These are phyloP conservation scores for Linnemannia hyalina DNA, from an alignment of 192 early-diverging fungal species.

Conservation along the genomic window DNA sequence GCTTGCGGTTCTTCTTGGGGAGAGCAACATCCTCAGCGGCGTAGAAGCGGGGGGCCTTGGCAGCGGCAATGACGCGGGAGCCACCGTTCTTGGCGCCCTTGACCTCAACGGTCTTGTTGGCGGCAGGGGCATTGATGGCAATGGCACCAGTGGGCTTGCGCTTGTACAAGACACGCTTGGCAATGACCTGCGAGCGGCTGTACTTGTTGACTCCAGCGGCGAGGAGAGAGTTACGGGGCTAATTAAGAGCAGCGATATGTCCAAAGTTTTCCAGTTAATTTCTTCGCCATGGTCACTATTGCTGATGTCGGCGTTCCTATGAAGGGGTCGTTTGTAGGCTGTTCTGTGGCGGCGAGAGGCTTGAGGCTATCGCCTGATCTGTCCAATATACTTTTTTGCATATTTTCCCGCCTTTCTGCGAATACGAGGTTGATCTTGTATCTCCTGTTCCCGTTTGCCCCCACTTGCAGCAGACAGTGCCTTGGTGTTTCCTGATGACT, in stretches of 20 bases:
- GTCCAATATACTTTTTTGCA: not conserved
- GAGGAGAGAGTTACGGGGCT: slow-evolving; percentile 85
- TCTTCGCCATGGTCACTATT: not conserved
- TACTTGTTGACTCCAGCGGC: slow-evolving; percentile 87
- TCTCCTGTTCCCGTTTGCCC: not conserved
- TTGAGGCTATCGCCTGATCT: not conserved
- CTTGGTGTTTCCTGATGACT: not conserved
- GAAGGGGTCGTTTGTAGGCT: not conserved
- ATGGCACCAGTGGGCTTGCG: slow-evolving; percentile 71
- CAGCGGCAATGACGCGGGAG: slow-evolving; percentile 73
- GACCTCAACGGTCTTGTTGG: slow-evolving; percentile 74
- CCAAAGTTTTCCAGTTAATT: slow-evolving; percentile 2
- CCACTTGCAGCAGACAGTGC: not conserved
- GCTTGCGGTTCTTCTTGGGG: slow-evolving; percentile 88
- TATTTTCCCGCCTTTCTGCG: not conserved
- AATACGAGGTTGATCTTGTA: not conserved
- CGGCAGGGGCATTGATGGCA: slow-evolving; percentile 57
- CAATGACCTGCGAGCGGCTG: slow-evolving; percentile 85
- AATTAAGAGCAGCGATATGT: not conserved
- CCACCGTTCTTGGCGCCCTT: slow-evolving; percentile 89
- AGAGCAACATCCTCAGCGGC: slow-evolving; percentile 86
- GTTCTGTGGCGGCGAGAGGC: not conserved
- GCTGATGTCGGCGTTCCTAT: not conserved
- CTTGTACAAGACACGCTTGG: slow-evolving; percentile 94
- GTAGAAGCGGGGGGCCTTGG: slow-evolving; percentile 84